A percentile compares a stretch with the other conserved stretches of the same genome.
phyloP scores from a whole-genome alignment of 805 yeast species.

The Saturnispora sanitii region DNA sequence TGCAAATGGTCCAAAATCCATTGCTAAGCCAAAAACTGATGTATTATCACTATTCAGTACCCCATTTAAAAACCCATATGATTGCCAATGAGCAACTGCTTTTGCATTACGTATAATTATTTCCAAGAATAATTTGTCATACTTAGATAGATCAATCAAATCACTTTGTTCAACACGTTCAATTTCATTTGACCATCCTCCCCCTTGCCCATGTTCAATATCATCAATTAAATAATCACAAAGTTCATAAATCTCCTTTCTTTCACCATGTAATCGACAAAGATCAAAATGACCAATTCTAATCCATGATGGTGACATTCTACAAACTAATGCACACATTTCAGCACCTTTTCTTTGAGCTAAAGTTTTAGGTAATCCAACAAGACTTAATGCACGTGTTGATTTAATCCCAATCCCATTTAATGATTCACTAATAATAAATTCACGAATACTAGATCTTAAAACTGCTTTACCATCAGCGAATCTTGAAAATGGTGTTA shows the following conservation, averaged over 20 bases:
- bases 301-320: conserved; percentile 83
- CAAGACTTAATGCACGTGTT: conserved; percentile 70
- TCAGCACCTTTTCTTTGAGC: conserved; percentile 70
- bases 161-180: conserved; percentile 18
- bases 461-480: conserved; percentile 96
- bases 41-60: conserved; percentile 93
- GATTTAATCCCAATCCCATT: conserved; percentile 78
- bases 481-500: conserved; percentile 85
- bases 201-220: conserved; percentile 34
- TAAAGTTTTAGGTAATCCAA: conserved; percentile 59
- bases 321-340: conserved; percentile 72
- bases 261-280: conserved; percentile 62
- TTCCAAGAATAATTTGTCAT: conserved; percentile 64
- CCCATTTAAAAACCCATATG: conserved; percentile 89
- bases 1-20: conserved; percentile 94
- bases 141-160: conserved; percentile 36
- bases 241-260: conserved; percentile 48
- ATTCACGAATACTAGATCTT: conserved; percentile 82
- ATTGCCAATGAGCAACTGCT: conserved; percentile 77
- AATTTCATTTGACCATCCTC: conserved; percentile 22
- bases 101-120: conserved; percentile 65
- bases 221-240: conserved; percentile 67
- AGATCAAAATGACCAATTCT: conserved; percentile 84
- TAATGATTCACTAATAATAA: conserved; percentile 72
- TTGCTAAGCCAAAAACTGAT: conserved; percentile 74